Conservation (phyloP, 2,329 filamentous ascomycete species). For the Lachnellula hyalina region DNA sequence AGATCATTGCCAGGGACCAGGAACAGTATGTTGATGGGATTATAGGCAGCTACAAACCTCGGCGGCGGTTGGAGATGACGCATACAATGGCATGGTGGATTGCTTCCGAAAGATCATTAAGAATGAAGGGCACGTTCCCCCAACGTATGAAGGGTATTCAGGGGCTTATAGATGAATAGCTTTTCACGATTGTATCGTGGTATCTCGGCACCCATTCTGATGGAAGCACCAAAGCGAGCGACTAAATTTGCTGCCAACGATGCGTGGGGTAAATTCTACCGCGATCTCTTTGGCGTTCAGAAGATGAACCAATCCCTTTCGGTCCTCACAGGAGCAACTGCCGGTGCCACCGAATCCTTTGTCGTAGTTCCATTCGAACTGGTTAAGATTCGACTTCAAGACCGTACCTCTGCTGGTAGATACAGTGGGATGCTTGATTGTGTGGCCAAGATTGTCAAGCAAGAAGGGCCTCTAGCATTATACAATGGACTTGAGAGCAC, state of each 20-base stretch:
- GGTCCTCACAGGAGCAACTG: slow-evolving; percentile 87
- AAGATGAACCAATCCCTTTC: slow-evolving; percentile 93
- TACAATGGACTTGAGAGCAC: slow-evolving; percentile 98
- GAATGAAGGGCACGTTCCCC: slow-evolving; percentile 73
- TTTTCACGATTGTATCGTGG: slow-evolving; percentile 90
- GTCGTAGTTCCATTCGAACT: slow-evolving; percentile 98
- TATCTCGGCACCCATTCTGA: slow-evolving; percentile 91
- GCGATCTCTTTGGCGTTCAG: slow-evolving; percentile 72
- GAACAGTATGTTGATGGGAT: slow-evolving; percentile 10
- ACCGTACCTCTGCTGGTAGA: slow-evolving; percentile 86
- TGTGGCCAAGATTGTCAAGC: slow-evolving; percentile 72
- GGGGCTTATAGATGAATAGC: slow-evolving; percentile 39
- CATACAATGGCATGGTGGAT: slow-evolving; percentile 96
- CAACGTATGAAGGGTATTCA: not conserved
- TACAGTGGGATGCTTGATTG: slow-evolving; percentile 80
- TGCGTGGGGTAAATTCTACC: slow-evolving; percentile 94
- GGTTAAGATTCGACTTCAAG: slow-evolving; percentile 96
- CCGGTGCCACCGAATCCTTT: slow-evolving; percentile 91
- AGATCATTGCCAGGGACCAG: too few relatives aligned
- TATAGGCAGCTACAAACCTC: slow-evolving; percentile 80
- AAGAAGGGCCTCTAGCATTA: slow-evolving; percentile 79
- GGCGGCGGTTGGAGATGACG: slow-evolving; percentile 65
- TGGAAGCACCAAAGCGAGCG: slow-evolving; percentile 94
- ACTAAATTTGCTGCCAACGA: slow-evolving; percentile 99
- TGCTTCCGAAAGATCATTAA: slow-evolving; percentile 97